These are phyloP conservation scores for Kluyveromyces wickerhamii DNA, from an alignment of 805 yeast species.

Conservation along the genomic window DNA sequence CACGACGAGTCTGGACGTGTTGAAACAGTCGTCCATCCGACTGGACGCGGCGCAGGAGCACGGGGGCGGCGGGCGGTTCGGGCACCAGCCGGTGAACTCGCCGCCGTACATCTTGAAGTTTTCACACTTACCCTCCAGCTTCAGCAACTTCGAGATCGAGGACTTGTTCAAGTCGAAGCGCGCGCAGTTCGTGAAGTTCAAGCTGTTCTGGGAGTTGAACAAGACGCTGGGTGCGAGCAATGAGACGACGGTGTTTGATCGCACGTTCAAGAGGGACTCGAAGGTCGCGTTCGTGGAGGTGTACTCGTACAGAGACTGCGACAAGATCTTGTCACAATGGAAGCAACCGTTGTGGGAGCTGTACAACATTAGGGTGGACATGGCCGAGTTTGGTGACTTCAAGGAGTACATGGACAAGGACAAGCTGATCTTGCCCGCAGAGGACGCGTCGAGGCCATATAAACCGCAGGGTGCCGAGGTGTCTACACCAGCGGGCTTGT, in stretches of 20 bases:
- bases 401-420: conserved; percentile 27
- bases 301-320: conserved; percentile 34
- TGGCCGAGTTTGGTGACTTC: conserved; percentile 35
- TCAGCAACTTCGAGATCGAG: conserved; percentile 41
- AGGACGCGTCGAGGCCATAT: conserved; percentile 21
- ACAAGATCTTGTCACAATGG: conserved; percentile 28
- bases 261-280: conserved; percentile 50
- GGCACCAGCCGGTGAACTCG: conserved; percentile 6
- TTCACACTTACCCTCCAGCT: conserved; percentile 48
- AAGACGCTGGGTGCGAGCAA: conserved; percentile 54
- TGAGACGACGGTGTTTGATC: conserved; percentile 44
- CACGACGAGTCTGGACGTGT: conserved; percentile 25
- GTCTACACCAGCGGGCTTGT: background rate
- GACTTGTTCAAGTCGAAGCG: conserved; percentile 59
- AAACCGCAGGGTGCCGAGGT: background rate
- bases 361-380: conserved; percentile 27
- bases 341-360: conserved; percentile 30
- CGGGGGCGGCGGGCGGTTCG: conserved; percentile 6
- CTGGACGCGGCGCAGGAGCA: conserved; percentile 4
- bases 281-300: conserved; percentile 39
- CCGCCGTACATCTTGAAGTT: conserved; percentile 66
- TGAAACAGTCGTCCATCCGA: conserved; percentile 14
- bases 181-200: conserved; percentile 49
- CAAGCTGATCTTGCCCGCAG: conserved; percentile 19
- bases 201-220: conserved; percentile 52